Conservation (phyloP, 1,284 basidiomycete species). For the Malassezia sympodialis region DNA sequence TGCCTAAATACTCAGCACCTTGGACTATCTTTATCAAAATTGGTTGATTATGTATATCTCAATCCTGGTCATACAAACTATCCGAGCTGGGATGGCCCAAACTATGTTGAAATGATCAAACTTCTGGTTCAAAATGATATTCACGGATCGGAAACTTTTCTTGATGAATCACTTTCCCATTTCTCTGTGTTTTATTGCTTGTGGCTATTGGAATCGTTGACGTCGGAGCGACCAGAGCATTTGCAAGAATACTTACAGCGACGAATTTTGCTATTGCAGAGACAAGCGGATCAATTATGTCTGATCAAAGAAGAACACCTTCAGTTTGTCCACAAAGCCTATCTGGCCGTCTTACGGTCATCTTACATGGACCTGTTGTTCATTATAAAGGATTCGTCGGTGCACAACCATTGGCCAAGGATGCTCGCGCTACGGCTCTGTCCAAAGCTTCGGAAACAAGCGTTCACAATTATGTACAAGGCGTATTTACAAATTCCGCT, state of each 20-base stretch:
- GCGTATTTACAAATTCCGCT: constrained; percentile 11
- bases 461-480: not conserved
- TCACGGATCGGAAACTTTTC: not conserved
- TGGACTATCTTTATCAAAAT: not conserved
- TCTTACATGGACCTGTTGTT: not conserved
- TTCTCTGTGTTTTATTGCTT: not conserved
- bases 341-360: not conserved
- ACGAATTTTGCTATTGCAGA: not conserved
- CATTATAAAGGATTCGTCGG: not conserved
- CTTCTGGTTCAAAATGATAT: not conserved
- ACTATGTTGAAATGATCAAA: not conserved
- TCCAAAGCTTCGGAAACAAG: not conserved
- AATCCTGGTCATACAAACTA: not conserved
- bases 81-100: not conserved
- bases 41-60: constrained; percentile 9
- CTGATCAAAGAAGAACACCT: not conserved
- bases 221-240: not conserved
- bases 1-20: constrained; percentile 2
- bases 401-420: not conserved
- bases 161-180: not conserved
- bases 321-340: not conserved
- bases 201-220: constrained; percentile 11
- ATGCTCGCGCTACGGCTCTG: not conserved
- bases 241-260: constrained; percentile 12
- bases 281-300: not conserved